These are phyloP conservation scores for Lepidium sativum DNA, from an alignment of 345 rosid species.

Conservation along the genomic window DNA sequence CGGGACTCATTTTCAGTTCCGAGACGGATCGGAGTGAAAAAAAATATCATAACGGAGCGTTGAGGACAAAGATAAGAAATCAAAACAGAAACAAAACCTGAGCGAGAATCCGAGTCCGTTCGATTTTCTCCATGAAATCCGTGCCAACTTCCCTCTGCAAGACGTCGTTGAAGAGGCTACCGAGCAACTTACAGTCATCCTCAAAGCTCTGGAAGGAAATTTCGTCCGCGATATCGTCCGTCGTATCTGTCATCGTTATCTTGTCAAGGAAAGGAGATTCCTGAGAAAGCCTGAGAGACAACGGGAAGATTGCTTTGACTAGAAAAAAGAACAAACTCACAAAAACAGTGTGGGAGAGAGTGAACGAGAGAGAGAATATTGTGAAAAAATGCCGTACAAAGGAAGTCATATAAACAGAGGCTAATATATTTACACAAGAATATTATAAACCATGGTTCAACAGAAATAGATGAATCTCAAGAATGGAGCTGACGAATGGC, in stretches of 20 bases:
- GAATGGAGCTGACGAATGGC: too few species aligned
- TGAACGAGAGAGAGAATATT: too few species aligned
- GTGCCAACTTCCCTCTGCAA: conserved; percentile 72
- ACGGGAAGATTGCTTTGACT: background rate
- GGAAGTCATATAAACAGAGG: too few species aligned
- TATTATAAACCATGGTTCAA: too few species aligned
- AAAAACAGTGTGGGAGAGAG: too few species aligned
- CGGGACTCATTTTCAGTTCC: background rate
- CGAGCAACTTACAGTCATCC: conserved; percentile 84
- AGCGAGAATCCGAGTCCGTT: conserved; percentile 67
- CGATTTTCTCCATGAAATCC: conserved; percentile 64
- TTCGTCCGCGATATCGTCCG: conserved; percentile 96
- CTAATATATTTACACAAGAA: too few species aligned
- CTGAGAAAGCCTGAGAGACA: background rate
- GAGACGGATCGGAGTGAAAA: background rate
- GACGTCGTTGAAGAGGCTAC: conserved; percentile 76
- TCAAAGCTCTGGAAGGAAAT: conserved; percentile 92
- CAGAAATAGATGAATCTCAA: too few species aligned
- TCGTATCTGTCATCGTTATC: conserved; percentile 78
- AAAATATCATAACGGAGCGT: background rate
- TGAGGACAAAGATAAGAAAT: background rate
- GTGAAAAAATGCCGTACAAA: too few species aligned
- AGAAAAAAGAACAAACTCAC: too few species aligned
- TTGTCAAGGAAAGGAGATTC: background rate
- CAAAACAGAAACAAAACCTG: conserved; percentile 34